Base-by-base conservation (phyloP, 176 grass and related monocot species). In the Triticum dicoccoides region DNA sequence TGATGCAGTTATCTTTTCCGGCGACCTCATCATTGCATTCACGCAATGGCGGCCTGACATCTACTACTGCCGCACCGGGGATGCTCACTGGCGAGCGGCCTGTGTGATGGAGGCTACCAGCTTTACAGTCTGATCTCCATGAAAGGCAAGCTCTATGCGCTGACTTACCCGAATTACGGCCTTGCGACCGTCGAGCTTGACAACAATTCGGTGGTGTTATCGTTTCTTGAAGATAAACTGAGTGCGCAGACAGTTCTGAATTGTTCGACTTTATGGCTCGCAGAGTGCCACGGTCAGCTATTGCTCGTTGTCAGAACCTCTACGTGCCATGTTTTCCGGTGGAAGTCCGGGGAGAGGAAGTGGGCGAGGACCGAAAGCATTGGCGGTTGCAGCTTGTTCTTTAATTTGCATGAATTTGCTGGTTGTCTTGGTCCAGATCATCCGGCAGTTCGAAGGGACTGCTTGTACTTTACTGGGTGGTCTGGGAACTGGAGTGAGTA, bases 101-200 rank as follows among this genome's bases (percentile, higher is more conserved):
- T 8, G 27, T 65, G 17, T 0, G 2, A 45, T 33, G 1, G 33
- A 14, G 67, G n/a, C 25, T 38, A 65, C 51, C 4, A 21, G 15
- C 4, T 97, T 4, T n/a, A 82, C 27, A 85, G 87, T 70, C 74
- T 95, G 90, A 79, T 95, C 9, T 97, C 85, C 24, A 72, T 91
- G 14, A 14, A 84, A 11, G 76, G 76, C 49, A 89, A 61, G 12
- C 92, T 95, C 38, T 95, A 82, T 29, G 85, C 87, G 11, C 33
- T 97, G 44, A 79, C 83, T 32, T 33, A 54, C 5, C 85, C 68
- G 9, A 8, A 27, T 47, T 27, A 27, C 85, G 72, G 86, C 24
- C 86, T 91, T 20, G 82, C 86, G 13, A 9, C 12, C 2, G 37
- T 90, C 6, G 83, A 85, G 8, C 77, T 95, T 7, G 66, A 73